phyloP scores from a whole-genome alignment of 768 basidiomycete species.

The Albatrellus ellisii region DNA sequence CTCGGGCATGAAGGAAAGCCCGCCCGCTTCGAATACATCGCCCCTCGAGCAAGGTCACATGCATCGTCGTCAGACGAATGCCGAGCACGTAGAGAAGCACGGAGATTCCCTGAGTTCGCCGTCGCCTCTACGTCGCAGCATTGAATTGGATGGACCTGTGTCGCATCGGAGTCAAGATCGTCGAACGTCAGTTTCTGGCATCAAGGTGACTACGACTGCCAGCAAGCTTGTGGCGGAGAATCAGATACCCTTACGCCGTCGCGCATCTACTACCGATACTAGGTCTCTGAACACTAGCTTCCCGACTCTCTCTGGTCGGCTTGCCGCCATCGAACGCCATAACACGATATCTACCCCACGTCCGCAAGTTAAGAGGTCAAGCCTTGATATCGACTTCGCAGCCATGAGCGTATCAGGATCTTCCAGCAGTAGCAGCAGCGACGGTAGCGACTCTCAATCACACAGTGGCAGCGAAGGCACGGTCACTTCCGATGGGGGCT shows the following conservation, averaged over 20 bases:
- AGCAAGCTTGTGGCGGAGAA: constrained; percentile 21
- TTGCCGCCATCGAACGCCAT: constrained; percentile 12
- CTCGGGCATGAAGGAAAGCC: constrained; percentile 25
- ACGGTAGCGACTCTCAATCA: constrained; percentile 36
- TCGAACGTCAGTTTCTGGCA: constrained; percentile 31
- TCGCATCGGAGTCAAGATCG: constrained; percentile 35
- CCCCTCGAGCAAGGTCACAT: constrained; percentile 30
- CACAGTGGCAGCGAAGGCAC: constrained; percentile 49
- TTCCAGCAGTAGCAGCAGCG: constrained; percentile 29
- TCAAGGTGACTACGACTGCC: constrained; percentile 15
- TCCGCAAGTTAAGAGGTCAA: constrained; percentile 11
- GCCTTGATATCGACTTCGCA: constrained; percentile 27
- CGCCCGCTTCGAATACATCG: constrained; percentile 34
- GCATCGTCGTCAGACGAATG: constrained; percentile 35
- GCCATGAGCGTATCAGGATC: constrained; percentile 24
- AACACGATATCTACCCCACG: constrained; percentile 12
- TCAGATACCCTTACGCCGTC: constrained; percentile 11
- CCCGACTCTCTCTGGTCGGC: not conserved
- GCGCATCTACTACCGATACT: constrained; percentile 12
- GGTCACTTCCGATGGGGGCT: constrained; percentile 74
- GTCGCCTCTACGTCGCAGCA: constrained; percentile 46
- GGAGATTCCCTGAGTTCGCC: constrained; percentile 42
- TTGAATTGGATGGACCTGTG: constrained; percentile 38
- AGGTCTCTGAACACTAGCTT: not conserved
- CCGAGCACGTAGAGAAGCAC: constrained; percentile 31